phyloP scores from a whole-genome alignment of 2,329 filamentous ascomycete species.

The Sporothrix brasiliensis region DNA sequence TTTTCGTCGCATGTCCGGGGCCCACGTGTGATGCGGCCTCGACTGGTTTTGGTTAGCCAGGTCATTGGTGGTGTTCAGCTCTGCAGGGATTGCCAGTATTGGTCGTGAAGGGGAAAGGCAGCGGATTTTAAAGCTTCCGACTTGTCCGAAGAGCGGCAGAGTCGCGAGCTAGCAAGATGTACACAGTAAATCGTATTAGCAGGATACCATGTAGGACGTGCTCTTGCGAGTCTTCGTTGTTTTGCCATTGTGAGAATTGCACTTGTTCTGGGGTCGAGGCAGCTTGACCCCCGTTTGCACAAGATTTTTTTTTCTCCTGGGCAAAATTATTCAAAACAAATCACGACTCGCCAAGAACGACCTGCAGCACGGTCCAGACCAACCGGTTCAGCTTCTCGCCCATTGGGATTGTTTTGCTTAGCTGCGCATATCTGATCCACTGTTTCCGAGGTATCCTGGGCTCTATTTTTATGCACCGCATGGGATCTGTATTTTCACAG shows the following conservation, averaged over 20 bases:
- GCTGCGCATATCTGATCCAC: background rate
- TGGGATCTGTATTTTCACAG: background rate
- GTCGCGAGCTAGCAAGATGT: slow-evolving; percentile 9
- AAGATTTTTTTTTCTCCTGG: no score
- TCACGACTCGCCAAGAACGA: background rate
- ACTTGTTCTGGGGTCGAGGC: no score
- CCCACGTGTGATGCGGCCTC: slow-evolving; percentile 23
- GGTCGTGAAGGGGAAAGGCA: background rate
- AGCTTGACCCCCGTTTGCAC: no score
- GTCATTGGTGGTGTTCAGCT: slow-evolving; percentile 25
- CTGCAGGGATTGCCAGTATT: slow-evolving; percentile 26
- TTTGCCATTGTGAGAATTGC: background rate
- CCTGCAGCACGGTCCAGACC: background rate
- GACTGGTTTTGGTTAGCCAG: slow-evolving; percentile 15
- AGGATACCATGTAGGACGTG: background rate
- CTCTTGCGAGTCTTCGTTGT: no score
- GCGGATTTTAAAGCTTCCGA: background rate
- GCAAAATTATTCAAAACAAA: no score
- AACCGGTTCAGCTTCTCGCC: background rate
- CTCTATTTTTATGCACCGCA: slow-evolving; percentile 7
- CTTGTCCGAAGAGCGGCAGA: background rate
- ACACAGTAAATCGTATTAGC: background rate
- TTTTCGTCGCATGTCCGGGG: slow-evolving; percentile 19
- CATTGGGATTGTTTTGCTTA: background rate
- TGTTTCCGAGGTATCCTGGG: background rate